A percentile compares a stretch with the other conserved stretches of the same genome.
Evolutionary conservation across 495 filamentous ascomycete species (phyloP).

Genomic region (Lophiostoma macrostomum): DNA sequence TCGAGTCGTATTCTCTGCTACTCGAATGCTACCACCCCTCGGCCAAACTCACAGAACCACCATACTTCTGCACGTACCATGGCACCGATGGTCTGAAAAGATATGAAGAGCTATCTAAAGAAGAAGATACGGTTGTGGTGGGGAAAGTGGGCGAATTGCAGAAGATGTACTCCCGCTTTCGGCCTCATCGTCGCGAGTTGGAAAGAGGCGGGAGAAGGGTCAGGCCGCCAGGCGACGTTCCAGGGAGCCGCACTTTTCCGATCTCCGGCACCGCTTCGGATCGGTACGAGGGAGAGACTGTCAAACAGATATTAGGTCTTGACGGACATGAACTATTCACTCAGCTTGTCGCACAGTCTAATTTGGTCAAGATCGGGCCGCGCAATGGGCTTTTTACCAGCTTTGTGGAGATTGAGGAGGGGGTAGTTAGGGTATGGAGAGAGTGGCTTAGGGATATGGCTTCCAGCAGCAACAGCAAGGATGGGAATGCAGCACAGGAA

Average conservation of each 20-base stretch:
- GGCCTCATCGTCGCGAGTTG: conserved; percentile 52
- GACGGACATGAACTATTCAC: conserved; percentile 68
- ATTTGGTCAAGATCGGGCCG: conserved; percentile 62
- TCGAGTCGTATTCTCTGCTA: conserved; percentile 62
- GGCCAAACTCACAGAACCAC: conserved; percentile 64
- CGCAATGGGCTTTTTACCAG: conserved; percentile 56
- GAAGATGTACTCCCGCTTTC: conserved; percentile 58
- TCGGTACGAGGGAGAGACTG: conserved; percentile 36
- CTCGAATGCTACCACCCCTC: conserved; percentile 76
- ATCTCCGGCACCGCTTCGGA: conserved; percentile 11
- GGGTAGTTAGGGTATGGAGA: conserved; percentile 63
- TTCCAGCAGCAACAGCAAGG: neutral
- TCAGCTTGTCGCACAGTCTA: conserved; percentile 65
- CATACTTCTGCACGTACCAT: conserved; percentile 65
- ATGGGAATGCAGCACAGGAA: neutral
- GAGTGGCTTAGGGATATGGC: conserved; percentile 56
- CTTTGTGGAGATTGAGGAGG: conserved; percentile 61
- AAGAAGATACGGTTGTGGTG: conserved; percentile 29
- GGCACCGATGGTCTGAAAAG: conserved; percentile 50
- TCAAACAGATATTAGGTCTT: conserved; percentile 59
- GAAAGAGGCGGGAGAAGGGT: conserved; percentile 37
- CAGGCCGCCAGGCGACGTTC: conserved; percentile 41
- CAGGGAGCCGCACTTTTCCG: conserved; percentile 41
- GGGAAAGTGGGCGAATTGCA: conserved; percentile 43
- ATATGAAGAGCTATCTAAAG: conserved; percentile 1